Evolutionary conservation across 345 rosid species (phyloP).

Genomic region (Hibiscus tridactylites): DNA sequence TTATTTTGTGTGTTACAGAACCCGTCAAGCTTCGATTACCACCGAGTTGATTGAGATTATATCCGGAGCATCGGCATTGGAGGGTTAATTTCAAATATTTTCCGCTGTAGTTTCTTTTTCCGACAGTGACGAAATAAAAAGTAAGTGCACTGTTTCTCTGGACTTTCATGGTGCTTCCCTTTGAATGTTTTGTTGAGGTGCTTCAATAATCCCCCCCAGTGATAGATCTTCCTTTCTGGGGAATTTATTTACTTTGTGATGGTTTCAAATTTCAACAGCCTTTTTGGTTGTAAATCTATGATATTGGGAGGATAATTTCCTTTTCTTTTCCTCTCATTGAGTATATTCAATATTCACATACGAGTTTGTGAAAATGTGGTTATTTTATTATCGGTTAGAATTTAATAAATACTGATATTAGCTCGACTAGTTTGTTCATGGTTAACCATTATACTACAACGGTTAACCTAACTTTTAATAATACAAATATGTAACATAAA

Average conservation of each 20-base stretch:
- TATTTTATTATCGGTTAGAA: background rate
- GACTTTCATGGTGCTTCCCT: constrained; percentile 10
- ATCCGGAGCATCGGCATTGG: constrained; percentile 90
- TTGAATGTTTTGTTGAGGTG: constrained; percentile 23
- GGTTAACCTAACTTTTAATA: background rate
- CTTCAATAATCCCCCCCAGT: constrained; percentile 24
- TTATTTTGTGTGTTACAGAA: constrained; percentile 37
- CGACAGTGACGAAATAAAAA: constrained; percentile 33
- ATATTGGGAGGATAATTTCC: background rate
- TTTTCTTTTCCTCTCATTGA: background rate
- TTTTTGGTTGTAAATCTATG: background rate
- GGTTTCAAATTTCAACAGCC: background rate
- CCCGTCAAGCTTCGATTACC: constrained; percentile 98
- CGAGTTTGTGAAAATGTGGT: background rate
- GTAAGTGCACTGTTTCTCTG: constrained; percentile 16
- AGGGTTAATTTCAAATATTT: constrained; percentile 31
- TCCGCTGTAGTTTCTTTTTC: background rate
- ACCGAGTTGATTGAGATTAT: constrained; percentile 96
- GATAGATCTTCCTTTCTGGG: background rate
- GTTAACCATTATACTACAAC: too few species aligned
- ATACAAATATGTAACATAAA: too few species aligned
- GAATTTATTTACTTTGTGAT: background rate
- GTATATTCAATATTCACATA: too few species aligned
- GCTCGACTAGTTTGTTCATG: background rate
- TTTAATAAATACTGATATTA: background rate